Base-by-base conservation (phyloP, 169 alveolate species). In the Cryptosporidium bovis region DNA sequence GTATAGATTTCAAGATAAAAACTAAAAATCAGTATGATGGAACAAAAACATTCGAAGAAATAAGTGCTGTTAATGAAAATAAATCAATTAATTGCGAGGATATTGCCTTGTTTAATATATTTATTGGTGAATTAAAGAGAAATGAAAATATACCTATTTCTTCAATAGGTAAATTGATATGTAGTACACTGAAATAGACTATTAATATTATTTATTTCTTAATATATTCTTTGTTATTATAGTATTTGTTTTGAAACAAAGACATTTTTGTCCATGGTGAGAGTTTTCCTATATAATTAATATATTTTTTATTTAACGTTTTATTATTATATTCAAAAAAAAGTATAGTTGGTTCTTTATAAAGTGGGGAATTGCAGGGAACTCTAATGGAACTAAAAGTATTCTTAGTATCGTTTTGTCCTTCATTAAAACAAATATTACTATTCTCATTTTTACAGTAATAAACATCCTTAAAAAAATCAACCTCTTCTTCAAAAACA, bases 211-310 rank as follows among this genome's bases (percentile, higher is more conserved):
- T 15, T 50, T 50, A 13, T 13, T 13, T 13, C 0, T 50, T 50
- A 0, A 0, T 50, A 1, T 50, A 50, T 50, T 50, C 58, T 50
- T 1, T 15, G 3, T 50, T 15, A 50, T 50, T 50, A 50, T 15
- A 50, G n/a, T 15, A 24, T 56, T 27, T 2, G 5, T 62, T 77
- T 60, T 77, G 87, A 1, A 18, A 36, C 29, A 77, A 8, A 24
- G 71, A 58, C 18, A 60, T 13, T 44, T 60, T 77, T n/a, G 62
- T 77, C 87, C 87, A 77, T 15, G 87, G 87, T 10, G 87, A 77
- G 18, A 77, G 53, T 34, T 24, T 77, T n/a, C 87, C 87, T 51
- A 20, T 53, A 3, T 16, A 27, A 56, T 12, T 40, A 27, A n/a
- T 18, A 55, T 3, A 29, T 27, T 34, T 40, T 16, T 15, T 2